phyloP scores from a whole-genome alignment of 257 asterid genomes.

The Linaria vulgaris region DNA sequence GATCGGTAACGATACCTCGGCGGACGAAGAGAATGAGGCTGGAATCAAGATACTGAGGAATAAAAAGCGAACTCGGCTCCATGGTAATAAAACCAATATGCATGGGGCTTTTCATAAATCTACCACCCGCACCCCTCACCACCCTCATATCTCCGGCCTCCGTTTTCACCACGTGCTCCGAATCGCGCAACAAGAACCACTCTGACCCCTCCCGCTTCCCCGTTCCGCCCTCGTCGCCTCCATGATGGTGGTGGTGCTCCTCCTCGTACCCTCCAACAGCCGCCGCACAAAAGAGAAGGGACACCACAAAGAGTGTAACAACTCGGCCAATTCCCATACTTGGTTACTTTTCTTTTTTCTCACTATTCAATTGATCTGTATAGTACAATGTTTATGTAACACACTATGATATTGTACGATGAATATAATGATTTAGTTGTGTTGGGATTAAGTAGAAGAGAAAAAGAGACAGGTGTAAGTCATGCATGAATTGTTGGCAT shows the following conservation, averaged over 20 bases:
- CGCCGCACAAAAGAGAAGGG: slow-evolving; percentile 20
- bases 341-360: slow-evolving; percentile 28
- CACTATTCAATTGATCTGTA: too few relatives aligned
- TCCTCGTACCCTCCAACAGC: slow-evolving; percentile 24
- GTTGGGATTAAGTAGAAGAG: slow-evolving; percentile 15
- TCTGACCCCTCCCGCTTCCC: slow-evolving; percentile 36
- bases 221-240: slow-evolving; percentile 27
- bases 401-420: too few relatives aligned
- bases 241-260: too few relatives aligned
- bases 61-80: slow-evolving; percentile 75
- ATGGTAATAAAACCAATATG: slow-evolving; percentile 74
- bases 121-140: slow-evolving; percentile 39
- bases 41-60: slow-evolving; percentile 89
- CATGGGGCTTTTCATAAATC: slow-evolving; percentile 23
- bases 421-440: too few relatives aligned
- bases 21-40: slow-evolving; percentile 67
- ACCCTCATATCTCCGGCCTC: slow-evolving; percentile 76
- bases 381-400: too few relatives aligned
- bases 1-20: slow-evolving; percentile 49
- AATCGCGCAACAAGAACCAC: slow-evolving; percentile 55
- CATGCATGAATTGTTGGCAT: slow-evolving; percentile 53
- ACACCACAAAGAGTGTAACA: slow-evolving; percentile 11
- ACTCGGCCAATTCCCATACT: too few relatives aligned
- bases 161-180: slow-evolving; percentile 53
- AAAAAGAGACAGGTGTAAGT: slow-evolving; percentile 53